These are phyloP conservation scores for Yamadazyma siamensis DNA, from an alignment of 1,139 yeast genomes.

Conservation along the genomic window DNA sequence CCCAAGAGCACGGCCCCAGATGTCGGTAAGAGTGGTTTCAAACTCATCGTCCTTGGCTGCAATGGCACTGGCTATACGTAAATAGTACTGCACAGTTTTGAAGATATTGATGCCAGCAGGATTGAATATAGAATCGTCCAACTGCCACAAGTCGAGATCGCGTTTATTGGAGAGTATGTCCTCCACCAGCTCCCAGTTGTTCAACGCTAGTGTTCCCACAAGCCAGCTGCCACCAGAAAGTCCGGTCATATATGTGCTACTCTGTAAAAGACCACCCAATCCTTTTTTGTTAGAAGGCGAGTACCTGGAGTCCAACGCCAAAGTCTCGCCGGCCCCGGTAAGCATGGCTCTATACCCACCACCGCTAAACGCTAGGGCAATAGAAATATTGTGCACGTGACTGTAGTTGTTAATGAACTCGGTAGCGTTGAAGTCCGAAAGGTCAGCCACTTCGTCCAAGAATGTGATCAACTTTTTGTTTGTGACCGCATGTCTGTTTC, in stretches of 20 bases:
- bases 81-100: slow-evolving; percentile 32
- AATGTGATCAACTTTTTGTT: slow-evolving; percentile 30
- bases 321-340: slow-evolving; percentile 39
- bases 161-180: slow-evolving; percentile 25
- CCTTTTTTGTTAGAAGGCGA: slow-evolving; percentile 23
- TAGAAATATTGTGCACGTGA: slow-evolving; percentile 30
- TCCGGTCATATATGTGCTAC: slow-evolving; percentile 38
- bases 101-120: slow-evolving; percentile 36
- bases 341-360: slow-evolving; percentile 49
- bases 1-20: slow-evolving; percentile 44
- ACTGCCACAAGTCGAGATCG: slow-evolving; percentile 31
- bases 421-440: slow-evolving; percentile 32
- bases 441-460: slow-evolving; percentile 27
- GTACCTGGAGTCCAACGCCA: slow-evolving; percentile 34
- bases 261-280: slow-evolving; percentile 40
- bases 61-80: slow-evolving; percentile 24
- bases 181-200: slow-evolving; percentile 36
- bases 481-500: slow-evolving; percentile 26
- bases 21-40: slow-evolving; percentile 37
- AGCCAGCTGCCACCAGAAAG: slow-evolving; percentile 47
- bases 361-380: slow-evolving; percentile 44
- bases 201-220: slow-evolving; percentile 35
- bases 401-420: slow-evolving; percentile 24
- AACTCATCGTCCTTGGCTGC: slow-evolving; percentile 36
- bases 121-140: slow-evolving; percentile 38